Evolutionary conservation across 306 rosid species (phyloP).

Genomic region (Myrica gale): DNA sequence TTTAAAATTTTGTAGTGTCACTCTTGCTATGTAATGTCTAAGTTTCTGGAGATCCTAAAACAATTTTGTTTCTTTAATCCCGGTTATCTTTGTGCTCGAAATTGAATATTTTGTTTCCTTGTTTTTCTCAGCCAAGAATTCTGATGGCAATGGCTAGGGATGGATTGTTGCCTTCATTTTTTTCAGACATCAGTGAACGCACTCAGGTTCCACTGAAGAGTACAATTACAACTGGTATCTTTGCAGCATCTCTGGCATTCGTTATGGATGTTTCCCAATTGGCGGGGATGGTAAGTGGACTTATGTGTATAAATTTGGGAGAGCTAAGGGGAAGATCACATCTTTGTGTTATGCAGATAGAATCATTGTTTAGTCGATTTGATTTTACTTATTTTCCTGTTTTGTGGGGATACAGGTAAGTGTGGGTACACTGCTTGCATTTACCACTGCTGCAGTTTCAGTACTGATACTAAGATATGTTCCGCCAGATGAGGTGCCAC

Average conservation of each 20-base stretch:
- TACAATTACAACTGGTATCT: slow-evolving; percentile 47
- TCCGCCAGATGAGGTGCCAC: slow-evolving; percentile 59
- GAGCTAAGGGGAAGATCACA: neutral
- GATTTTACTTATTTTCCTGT: slow-evolving; percentile 5
- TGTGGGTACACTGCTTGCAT: slow-evolving; percentile 71
- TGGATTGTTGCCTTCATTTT: slow-evolving; percentile 55
- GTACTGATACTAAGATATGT: slow-evolving; percentile 77
- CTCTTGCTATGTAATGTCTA: neutral
- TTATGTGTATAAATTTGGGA: slow-evolving; percentile 15
- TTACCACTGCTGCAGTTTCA: slow-evolving; percentile 63
- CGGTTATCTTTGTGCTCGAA: neutral
- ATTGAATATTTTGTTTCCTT: slow-evolving; percentile 9
- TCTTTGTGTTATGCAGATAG: slow-evolving; percentile 20
- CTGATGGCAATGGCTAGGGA: slow-evolving; percentile 68
- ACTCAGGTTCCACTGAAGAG: slow-evolving; percentile 52
- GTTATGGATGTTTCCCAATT: slow-evolving; percentile 76
- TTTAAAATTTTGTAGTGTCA: neutral
- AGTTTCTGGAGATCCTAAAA: neutral
- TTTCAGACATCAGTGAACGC: slow-evolving; percentile 40
- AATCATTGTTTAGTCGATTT: neutral
- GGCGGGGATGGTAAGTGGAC: slow-evolving; percentile 71
- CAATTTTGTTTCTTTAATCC: neutral
- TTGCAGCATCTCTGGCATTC: slow-evolving; percentile 65
- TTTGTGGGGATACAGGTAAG: slow-evolving; percentile 49
- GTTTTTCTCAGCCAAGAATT: slow-evolving; percentile 56